Base-by-base conservation (phyloP, 208 protist species). In the Leishmania martiniquensis region DNA sequence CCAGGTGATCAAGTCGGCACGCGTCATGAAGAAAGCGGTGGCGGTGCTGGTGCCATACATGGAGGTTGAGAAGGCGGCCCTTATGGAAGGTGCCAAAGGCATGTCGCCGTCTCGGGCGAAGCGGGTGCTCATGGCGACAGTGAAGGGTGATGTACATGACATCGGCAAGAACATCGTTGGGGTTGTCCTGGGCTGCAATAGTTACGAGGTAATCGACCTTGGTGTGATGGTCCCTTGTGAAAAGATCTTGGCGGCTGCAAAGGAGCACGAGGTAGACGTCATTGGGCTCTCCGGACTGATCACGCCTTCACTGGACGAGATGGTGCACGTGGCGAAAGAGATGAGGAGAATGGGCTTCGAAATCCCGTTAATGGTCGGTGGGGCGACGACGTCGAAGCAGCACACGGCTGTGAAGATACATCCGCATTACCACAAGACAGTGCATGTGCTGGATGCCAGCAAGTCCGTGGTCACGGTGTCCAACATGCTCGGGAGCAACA, bases 131-230 rank as follows among this genome's bases (percentile, higher is more conserved):
- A 89, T 99, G 75, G 98, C 98, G 3, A 99, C 98, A 5, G 98
- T 99, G 39, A 99, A 99, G 87, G 98, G 98, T 71, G 98, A 99
- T 82, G 98, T 99, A 32, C 98, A 99, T 84, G 98, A 99, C 80
- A 99, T 99, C 74, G 98, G 98, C 74, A 99, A 99, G 88, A 99
- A 99, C 82, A 99, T 99, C 75, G 98, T 99, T 9, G 96, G 91
- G 62, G 97, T 99, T 20, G 98, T 99, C 54, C 89, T 99, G 10
- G 97, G 94, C 62, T 99, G 98, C 89, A 99, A 99, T 87, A 98
- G 99, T 85, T 99, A 98, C 87, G 83, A 94, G 75, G 88, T 99
- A 7, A 91, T 98, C 60, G 98, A 99, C 85, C 68, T 98, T 13
- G 98, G 98, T 62, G 98, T 99, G 13, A 99, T 99, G 98, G 87